phyloP scores from a whole-genome alignment of 306 rosid species.

The Trifolium repens region DNA sequence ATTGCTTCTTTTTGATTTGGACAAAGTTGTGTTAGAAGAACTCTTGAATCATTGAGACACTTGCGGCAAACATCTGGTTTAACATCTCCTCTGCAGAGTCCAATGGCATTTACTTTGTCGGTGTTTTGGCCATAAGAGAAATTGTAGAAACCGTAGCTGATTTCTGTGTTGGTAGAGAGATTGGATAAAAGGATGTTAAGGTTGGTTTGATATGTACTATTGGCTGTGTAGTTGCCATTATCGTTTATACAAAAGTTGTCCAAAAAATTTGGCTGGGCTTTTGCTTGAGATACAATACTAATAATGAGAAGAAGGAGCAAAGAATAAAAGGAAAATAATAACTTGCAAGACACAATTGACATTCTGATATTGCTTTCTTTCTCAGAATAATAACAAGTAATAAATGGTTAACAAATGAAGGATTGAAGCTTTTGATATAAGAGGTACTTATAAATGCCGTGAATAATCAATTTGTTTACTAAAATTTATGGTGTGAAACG shows the following conservation, averaged over 20 bases:
- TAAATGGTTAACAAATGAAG: background rate
- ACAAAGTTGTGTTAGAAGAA: no score
- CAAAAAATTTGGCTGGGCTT: background rate
- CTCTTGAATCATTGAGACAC: no score
- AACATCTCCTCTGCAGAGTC: no score
- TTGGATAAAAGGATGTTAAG: background rate
- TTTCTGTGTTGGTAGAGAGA: background rate
- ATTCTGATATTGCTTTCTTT: background rate
- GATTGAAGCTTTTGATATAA: background rate
- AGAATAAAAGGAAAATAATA: background rate
- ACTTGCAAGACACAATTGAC: background rate
- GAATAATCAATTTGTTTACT: no score
- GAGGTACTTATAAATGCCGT: no score
- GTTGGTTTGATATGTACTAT: background rate
- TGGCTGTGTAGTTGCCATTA: background rate
- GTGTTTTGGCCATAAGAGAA: background rate
- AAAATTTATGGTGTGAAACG: no score
- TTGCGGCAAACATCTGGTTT: no score
- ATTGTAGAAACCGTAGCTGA: conserved; percentile 1
- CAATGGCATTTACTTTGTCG: background rate
- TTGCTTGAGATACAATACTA: background rate
- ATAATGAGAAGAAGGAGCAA: background rate
- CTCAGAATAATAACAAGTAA: background rate
- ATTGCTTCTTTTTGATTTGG: no score
- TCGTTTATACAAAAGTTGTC: background rate